Base-by-base conservation (phyloP, 2,329 filamentous ascomycete genomes). In the Thelonectria rubi region DNA sequence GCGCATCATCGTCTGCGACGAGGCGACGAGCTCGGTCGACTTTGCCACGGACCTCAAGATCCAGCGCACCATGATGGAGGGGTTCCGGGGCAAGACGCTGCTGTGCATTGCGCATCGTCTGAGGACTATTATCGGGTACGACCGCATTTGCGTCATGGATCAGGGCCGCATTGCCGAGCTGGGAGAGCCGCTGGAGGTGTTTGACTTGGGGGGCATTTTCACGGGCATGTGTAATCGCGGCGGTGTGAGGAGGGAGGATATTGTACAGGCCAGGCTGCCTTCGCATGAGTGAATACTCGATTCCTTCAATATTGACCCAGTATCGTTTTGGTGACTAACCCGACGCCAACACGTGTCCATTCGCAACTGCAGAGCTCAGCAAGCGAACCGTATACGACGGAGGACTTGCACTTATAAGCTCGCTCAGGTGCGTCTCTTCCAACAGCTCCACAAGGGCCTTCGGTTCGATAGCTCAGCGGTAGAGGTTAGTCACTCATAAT, bases 181-280 rank as follows among this genome's bases (percentile, higher is more conserved):
- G 74, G 90, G 88, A 2, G 80, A 78, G 6, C 90, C 89, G 1
- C 15, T 48, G 7, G 52, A 80, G 42, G 79, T 98, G 60, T 97
- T 90, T 83, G 83, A 88, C 14, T 78, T 82, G 40, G 87, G 84
- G 15, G 90, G 91, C 0, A 93, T 97, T 56, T 97, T 97, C 77
- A 84, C 89, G 66, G 82, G 89, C 39, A 97, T 97, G 93, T 97
- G 93, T 74, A 92, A 96, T 40, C 82, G 91, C 49, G 93, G 91
- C 72, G 91, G 92, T 2, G 95, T 97, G 55, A 73, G 40, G 40
- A 17, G 40, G 18, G 40, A 43, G 40, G 40, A 43, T 17, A 43
- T 43, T 43, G 40, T 43, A 4, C 40, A 43, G 7, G 40, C 40
- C 3, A 17, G 14, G 40, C n/a, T 20, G n/a, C 15, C 11, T 14